phyloP scores from a whole-genome alignment of 345 rosid species.

The Noccaea caerulescens region DNA sequence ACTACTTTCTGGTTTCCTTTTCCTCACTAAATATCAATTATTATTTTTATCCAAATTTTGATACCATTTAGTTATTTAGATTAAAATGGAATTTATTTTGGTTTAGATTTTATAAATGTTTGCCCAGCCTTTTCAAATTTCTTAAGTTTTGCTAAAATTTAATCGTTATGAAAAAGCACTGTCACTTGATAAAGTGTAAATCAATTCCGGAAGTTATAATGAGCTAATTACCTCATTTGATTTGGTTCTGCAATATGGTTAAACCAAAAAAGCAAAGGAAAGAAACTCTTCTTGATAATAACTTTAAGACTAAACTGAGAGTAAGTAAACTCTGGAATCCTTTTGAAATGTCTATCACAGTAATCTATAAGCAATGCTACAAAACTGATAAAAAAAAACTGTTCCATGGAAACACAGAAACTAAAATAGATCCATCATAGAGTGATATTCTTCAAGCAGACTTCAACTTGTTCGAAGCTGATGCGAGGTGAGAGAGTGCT shows the following conservation, averaged over 20 bases:
- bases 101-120: not conserved
- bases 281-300: conserved; percentile 7
- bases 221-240: conserved; percentile 2
- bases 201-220: not conserved
- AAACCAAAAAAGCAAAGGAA: not conserved
- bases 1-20: not conserved
- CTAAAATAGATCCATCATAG: conserved; percentile 1
- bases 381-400: conserved; percentile 29
- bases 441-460: conserved; percentile 53
- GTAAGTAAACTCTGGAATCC: conserved; percentile 16
- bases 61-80: not conserved
- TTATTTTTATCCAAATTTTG: too few relatives aligned
- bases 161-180: not conserved
- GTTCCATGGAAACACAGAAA: conserved; percentile 17
- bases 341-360: conserved; percentile 22
- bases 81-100: not conserved
- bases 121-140: not conserved
- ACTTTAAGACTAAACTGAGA: conserved; percentile 37
- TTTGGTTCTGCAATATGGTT: conserved; percentile 10
- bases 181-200: not conserved
- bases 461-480: conserved; percentile 81
- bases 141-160: not conserved
- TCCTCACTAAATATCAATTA: not conserved
- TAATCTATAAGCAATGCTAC: conserved; percentile 43
- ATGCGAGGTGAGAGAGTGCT: conserved; percentile 75